Conservation (phyloP, 495 filamentous ascomycete genomes). For the Penicillium crystallinum region DNA sequence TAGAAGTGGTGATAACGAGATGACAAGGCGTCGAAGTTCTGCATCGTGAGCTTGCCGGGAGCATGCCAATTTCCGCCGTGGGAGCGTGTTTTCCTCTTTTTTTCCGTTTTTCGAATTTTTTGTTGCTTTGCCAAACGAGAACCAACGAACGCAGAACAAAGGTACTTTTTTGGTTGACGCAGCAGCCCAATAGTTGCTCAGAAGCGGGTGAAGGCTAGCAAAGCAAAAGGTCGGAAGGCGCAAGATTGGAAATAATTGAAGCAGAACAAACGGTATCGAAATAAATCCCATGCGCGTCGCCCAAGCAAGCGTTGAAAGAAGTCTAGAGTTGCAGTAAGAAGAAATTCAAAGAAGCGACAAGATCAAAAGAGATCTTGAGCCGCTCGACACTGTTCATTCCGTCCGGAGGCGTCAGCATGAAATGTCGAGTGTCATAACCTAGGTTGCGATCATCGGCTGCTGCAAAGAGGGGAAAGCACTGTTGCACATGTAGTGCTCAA, state of each 20-base stretch:
- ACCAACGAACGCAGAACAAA: conserved; percentile 28
- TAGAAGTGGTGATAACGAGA: neutral
- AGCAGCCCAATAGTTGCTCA: conserved; percentile 18
- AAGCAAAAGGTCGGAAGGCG: conserved; percentile 22
- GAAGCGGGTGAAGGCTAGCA: conserved; percentile 21
- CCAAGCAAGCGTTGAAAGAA: conserved; percentile 23
- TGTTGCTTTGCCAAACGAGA: conserved; percentile 28
- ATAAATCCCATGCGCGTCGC: conserved; percentile 27
- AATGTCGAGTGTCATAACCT: conserved; percentile 10
- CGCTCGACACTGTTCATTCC: conserved; percentile 12
- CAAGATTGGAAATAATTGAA: conserved; percentile 27
- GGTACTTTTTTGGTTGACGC: conserved; percentile 35
- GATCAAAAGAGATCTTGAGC: conserved; percentile 4
- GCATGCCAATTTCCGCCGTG: conserved; percentile 30
- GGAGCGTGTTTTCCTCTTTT: conserved; percentile 35
- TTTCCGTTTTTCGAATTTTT: conserved; percentile 29
- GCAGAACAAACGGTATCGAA: conserved; percentile 36
- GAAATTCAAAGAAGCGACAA: conserved; percentile 13
- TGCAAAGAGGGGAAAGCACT: conserved; percentile 56
- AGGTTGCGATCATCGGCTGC: conserved; percentile 49
- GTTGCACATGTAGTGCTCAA: conserved; percentile 60
- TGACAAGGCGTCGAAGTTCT: conserved; percentile 1
- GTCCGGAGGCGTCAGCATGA: conserved; percentile 13
- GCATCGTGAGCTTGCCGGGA: conserved; percentile 19
- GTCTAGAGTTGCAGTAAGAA: conserved; percentile 22